phyloP scores from a whole-genome alignment of 306 rosid species.

The Quercus bicolor region DNA sequence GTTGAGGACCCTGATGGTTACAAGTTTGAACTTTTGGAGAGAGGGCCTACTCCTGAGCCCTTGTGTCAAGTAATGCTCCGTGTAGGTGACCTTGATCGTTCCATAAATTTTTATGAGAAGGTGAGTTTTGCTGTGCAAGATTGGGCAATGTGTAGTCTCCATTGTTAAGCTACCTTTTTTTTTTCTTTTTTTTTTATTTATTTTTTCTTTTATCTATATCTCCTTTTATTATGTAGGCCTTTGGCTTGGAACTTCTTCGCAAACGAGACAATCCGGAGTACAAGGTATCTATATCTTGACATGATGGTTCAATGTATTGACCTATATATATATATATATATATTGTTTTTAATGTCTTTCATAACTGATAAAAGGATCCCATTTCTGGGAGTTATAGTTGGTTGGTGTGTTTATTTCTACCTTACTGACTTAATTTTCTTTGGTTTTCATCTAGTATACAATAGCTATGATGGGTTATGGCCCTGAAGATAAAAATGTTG shows the following conservation, averaged over 20 bases:
- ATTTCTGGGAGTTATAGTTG: background rate
- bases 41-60: conserved; percentile 85
- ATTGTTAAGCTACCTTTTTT: conserved; percentile 9
- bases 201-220: background rate
- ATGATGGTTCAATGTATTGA: background rate
- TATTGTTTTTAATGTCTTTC: background rate
- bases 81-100: conserved; percentile 89
- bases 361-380: background rate
- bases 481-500: conserved; percentile 76
- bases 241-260: conserved; percentile 92
- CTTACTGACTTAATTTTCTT: conserved; percentile 11
- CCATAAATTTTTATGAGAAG: conserved; percentile 88
- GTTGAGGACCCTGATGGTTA: conserved; percentile 98
- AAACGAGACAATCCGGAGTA: conserved; percentile 80
- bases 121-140: conserved; percentile 31
- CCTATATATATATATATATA: background rate
- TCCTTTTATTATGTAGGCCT: conserved; percentile 48
- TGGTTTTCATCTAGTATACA: conserved; percentile 42
- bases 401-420: background rate
- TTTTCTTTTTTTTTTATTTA: too few relatives aligned
- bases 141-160: conserved; percentile 1
- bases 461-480: conserved; percentile 84
- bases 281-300: conserved; percentile 64
- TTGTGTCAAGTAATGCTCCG: conserved; percentile 97
- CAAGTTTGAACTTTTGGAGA: conserved; percentile 79